Evolutionary conservation across 2,329 filamentous ascomycete genomes (phyloP), one percentile per base, ranked within the genome.

Genomic region (Aspergillus caelatus): DNA sequence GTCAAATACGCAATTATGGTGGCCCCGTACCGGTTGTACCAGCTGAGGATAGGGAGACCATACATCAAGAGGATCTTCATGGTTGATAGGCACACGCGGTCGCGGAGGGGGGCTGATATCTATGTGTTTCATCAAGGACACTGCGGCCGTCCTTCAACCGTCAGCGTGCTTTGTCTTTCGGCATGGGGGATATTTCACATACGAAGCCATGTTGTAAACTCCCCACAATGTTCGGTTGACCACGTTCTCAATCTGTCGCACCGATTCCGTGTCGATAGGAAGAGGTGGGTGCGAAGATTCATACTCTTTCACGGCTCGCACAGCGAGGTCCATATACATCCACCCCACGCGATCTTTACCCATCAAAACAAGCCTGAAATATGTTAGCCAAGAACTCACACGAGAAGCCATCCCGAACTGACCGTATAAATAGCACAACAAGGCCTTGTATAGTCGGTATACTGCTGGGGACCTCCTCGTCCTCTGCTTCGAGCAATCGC

Each of bases 321-420:
- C 62, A n/a, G 67, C 68, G 3, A 71, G 67, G 50, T 71, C 65
- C 43, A 71, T 46, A 64, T 72, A 74, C 62, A 71, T 67, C 69
- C 67, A 75, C 50, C 67, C 72, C 57, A 69, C 59, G 53, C 71
- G 71, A 61, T 75, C 74, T 58, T 75, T 74, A 8, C 74, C 73
- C 67, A 71, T 74, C n/a, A 69, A 58, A 4, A 64, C 62, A 32
- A 72, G 56, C 21, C 73, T 75, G 55, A 10, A 23, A 1, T 19
- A 34, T 32, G 39, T 43, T 43, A 61, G 45, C 23, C 16, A 57
- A 2, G 32, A 6, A 57, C 16, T 2, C 34, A 2, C 23, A 50
- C 14, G 8, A 41, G 26, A 26, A 30, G 19, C 2, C 21, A 53
- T 26, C 34, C 43, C n/a, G 9, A 12, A 68, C 69, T 16, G 50